Evolutionary conservation across 2,329 filamentous ascomycete species (phyloP), one percentile per base, ranked within the genome.

Genomic region (Ceratocystis cacaofunesta): DNA sequence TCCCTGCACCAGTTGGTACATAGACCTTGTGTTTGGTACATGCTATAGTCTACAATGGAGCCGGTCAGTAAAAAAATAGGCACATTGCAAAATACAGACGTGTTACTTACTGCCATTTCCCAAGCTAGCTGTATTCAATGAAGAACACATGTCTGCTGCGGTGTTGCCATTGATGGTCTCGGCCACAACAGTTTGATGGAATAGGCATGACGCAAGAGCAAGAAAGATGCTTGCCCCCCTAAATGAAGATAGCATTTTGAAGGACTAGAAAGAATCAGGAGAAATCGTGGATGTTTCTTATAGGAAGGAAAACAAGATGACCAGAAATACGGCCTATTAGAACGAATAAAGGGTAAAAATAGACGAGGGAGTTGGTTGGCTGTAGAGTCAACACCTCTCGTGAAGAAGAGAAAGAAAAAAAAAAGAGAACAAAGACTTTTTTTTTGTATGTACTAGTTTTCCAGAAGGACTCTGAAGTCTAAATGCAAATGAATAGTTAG

Each of bases 1-100:
- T 72, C 71, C 30, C 74, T 70, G 74, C 89, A 92, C 61, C 79
- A 79, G 61, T 82, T 76, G 62, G 78, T 75, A 72, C 89, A 92
- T 12, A 85, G 79, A 36, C 88, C 88, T 70, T 89, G 85, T 22
- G 87, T 88, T 72, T 90, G 86, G 68, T 75, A 86, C 69, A 79
- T 80, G 68, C 78, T 81, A 41, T 73, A 71, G 69, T 83, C 83
- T 85, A 67, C 50, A 30, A 19, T 12, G 12, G 19, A 32, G 7
- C 25, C n/a, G 62, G 68, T 64, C 68, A 64, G 30, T 50, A 62
- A 22, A 55, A 22, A 50, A 15, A 25, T 61, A 28, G 12, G 6
- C 6, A 2, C 30, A 32, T 32, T 32, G 30, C 30, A 32, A 32
- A 32, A 32, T 7, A 1, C 8, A 32, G 30, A 7, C 6, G 30